Percentiles rank a stretch among this genome's conserved stretches.
Evolutionary conservation across 2,329 filamentous ascomycete genomes (phyloP).

Genomic region (Lachnellula cervina): DNA sequence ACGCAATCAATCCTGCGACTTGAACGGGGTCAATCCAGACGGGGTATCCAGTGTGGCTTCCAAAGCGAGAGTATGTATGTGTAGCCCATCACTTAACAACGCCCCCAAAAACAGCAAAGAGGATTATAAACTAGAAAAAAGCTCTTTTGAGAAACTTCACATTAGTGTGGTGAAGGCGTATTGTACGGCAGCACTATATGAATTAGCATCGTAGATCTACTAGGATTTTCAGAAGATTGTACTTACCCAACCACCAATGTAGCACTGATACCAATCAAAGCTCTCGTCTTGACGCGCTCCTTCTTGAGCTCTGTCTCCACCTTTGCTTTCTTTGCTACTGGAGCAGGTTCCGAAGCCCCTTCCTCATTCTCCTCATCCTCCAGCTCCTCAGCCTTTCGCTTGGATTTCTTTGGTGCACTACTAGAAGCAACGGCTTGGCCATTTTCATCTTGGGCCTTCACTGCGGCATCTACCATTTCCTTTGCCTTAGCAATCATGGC

Average conservation of each 20-base stretch:
- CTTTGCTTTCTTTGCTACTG: constrained; percentile 70
- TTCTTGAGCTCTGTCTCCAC: constrained; percentile 73
- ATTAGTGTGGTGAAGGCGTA: constrained; percentile 25
- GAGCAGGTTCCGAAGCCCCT: constrained; percentile 42
- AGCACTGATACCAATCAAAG: constrained; percentile 78
- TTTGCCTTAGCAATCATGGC: constrained; percentile 83
- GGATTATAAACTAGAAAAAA: constrained; percentile 8
- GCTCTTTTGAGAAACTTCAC: constrained; percentile 16
- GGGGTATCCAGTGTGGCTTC: constrained; percentile 23
- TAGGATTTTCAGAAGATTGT: neutral
- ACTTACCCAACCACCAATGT: constrained; percentile 86
- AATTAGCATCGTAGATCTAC: constrained; percentile 10
- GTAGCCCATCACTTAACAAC: constrained; percentile 16
- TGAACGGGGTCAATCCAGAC: constrained; percentile 13
- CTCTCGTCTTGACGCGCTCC: constrained; percentile 80
- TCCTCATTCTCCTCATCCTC: constrained; percentile 46
- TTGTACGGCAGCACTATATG: constrained; percentile 30
- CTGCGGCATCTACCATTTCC: constrained; percentile 76
- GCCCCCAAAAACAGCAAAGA: constrained; percentile 17
- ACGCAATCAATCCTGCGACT: constrained; percentile 10
- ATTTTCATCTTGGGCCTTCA: constrained; percentile 36
- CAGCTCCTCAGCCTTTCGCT: constrained; percentile 72
- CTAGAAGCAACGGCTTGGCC: constrained; percentile 1
- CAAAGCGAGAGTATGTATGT: constrained; percentile 12
- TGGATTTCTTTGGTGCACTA: constrained; percentile 42